These are phyloP conservation scores for Domatiomyces globalis DNA, from an alignment of 2,329 filamentous ascomycete genomes.

Conservation along the genomic window DNA sequence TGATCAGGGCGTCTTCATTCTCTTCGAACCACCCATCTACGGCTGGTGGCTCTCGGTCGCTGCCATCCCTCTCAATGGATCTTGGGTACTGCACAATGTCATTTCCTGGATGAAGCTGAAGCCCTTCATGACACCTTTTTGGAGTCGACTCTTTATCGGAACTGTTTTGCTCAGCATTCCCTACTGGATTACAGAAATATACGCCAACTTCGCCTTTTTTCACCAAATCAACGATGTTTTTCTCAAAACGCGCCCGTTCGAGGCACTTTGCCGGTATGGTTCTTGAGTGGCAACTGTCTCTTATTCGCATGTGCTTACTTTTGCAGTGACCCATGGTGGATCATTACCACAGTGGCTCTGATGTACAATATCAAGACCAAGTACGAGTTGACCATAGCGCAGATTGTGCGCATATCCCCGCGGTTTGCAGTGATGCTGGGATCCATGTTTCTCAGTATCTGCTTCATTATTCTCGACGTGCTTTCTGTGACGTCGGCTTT, in stretches of 20 bases:
- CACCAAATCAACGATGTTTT: conserved; percentile 36
- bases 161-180: conserved; percentile 43
- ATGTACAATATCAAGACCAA: conserved; percentile 45
- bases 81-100: conserved; percentile 46
- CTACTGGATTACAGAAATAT: conserved; percentile 47
- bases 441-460: conserved; percentile 46
- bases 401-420: conserved; percentile 47
- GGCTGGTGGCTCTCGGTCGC: conserved; percentile 46
- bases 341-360: conserved; percentile 39
- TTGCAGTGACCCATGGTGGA: conserved; percentile 45
- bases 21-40: conserved; percentile 37
- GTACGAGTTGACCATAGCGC: conserved; percentile 43
- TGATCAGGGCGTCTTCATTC: conserved; percentile 36
- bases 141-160: conserved; percentile 39
- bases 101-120: conserved; percentile 48
- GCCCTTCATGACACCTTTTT: conserved; percentile 36
- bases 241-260: conserved; percentile 37
- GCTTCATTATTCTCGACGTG: conserved; percentile 49
- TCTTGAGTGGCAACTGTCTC: too few relatives aligned
- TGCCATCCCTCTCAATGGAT: conserved; percentile 41
- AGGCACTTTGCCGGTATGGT: conserved; percentile 37
- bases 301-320: neutral
- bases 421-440: conserved; percentile 49
- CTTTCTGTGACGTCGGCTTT: conserved; percentile 43
- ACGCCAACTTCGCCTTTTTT: conserved; percentile 47